Conservation (phyloP, 2,329 filamentous ascomycete genomes). For the Ophiostoma quercus region DNA sequence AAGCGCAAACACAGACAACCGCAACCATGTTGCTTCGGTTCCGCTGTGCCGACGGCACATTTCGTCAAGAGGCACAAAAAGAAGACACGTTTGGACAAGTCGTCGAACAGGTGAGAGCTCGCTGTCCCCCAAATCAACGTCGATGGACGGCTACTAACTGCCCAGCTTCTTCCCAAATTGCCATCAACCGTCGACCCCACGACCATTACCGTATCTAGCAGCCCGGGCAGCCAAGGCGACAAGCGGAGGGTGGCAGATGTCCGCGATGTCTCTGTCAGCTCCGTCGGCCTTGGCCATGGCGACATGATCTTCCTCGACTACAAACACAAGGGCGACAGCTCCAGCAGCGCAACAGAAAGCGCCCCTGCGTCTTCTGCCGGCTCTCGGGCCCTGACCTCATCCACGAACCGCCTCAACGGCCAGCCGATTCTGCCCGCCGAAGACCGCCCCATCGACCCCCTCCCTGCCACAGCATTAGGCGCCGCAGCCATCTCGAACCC, state of each 20-base stretch:
- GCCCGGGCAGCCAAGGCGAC: conserved; percentile 50
- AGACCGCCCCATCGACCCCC: conserved; percentile 58
- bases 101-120: conserved; percentile 44
- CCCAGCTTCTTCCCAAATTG: conserved; percentile 53
- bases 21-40: conserved; percentile 74
- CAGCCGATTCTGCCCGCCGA: conserved; percentile 66
- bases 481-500: conserved; percentile 39
- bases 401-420: conserved; percentile 72
- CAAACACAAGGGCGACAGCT: conserved; percentile 50
- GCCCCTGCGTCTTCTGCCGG: conserved; percentile 46
- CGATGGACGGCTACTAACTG: conserved; percentile 24
- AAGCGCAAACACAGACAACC: conserved; percentile 2
- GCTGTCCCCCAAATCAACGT: neutral
- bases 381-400: conserved; percentile 37
- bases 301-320: conserved; percentile 88
- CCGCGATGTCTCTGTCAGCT: conserved; percentile 48
- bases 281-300: conserved; percentile 69
- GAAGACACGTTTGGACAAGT: conserved; percentile 66
- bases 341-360: conserved; percentile 40
- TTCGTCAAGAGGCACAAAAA: conserved; percentile 73
- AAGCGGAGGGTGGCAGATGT: conserved; percentile 56
- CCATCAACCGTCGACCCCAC: conserved; percentile 57
- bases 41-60: conserved; percentile 87
- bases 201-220: conserved; percentile 58
- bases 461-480: conserved; percentile 31